These are phyloP conservation scores for Chalciporus piperatus DNA, from an alignment of 768 basidiomycete species.

Conservation along the genomic window DNA sequence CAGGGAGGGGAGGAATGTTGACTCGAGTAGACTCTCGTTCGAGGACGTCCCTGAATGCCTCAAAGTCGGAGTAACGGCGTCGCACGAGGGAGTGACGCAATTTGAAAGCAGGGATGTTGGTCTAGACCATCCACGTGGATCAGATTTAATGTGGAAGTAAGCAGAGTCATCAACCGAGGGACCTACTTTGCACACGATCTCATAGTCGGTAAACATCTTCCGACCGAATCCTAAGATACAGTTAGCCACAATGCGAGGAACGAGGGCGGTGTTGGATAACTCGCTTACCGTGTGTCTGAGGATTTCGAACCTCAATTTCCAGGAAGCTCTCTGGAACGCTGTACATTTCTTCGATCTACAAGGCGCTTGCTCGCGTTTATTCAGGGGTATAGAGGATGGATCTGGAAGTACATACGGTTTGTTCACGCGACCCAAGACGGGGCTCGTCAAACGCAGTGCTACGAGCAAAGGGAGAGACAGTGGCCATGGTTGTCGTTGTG, in stretches of 20 bases:
- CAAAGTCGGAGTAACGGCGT: slow-evolving; percentile 89
- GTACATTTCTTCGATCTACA: slow-evolving; percentile 97
- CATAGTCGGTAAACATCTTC: slow-evolving; percentile 99
- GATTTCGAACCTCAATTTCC: slow-evolving; percentile 96
- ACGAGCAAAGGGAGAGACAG: slow-evolving; percentile 60
- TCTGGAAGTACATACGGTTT: slow-evolving; percentile 43
- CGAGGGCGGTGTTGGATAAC: background rate
- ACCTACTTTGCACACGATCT: slow-evolving; percentile 91
- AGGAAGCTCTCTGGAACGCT: slow-evolving; percentile 94
- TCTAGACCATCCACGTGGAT: slow-evolving; percentile 44
- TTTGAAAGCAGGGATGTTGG: slow-evolving; percentile 99
- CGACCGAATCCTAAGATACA: slow-evolving; percentile 70
- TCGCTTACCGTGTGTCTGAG: slow-evolving; percentile 85
- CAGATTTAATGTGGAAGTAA: slow-evolving; percentile 4
- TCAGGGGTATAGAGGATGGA: slow-evolving; percentile 14
- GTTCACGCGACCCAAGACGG: slow-evolving; percentile 48
- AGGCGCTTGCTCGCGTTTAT: slow-evolving; percentile 34
- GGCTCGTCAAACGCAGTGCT: slow-evolving; percentile 55
- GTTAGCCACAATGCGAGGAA: background rate
- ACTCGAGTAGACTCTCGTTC: slow-evolving; percentile 96
- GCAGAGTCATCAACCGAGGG: background rate
- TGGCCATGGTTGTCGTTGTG: slow-evolving; percentile 28
- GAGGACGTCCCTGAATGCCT: slow-evolving; percentile 96
- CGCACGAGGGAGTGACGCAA: slow-evolving; percentile 89
- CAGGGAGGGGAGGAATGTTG: slow-evolving; percentile 95